Evolutionary conservation across 177 flowering plant genomes (phyloP).

Genomic region (Vitis hybrid): DNA sequence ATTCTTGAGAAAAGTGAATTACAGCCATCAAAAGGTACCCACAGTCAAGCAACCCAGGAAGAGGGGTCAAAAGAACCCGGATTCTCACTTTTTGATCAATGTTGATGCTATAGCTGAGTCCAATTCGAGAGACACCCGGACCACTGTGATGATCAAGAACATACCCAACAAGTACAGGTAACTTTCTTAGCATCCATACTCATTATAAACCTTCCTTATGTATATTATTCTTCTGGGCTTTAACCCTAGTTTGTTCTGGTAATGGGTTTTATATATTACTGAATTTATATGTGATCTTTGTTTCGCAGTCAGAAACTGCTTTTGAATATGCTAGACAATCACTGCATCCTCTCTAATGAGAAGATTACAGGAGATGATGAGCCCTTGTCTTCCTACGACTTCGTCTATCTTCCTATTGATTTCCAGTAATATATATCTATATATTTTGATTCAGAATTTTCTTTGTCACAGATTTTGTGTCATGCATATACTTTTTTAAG

Average conservation of each 20-base stretch:
- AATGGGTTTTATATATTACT: neutral
- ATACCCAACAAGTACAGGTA: constrained; percentile 97
- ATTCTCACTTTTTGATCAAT: constrained; percentile 50
- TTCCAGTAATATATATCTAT: constrained; percentile 51
- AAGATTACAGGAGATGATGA: constrained; percentile 55
- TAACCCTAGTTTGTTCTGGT: neutral
- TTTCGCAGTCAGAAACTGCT: constrained; percentile 76
- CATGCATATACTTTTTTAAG: neutral
- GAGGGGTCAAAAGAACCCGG: constrained; percentile 36
- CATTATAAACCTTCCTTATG: no score
- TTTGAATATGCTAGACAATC: constrained; percentile 90
- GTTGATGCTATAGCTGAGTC: constrained; percentile 47
- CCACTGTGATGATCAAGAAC: constrained; percentile 97
- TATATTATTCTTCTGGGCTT: neutral
- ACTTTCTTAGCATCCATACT: neutral
- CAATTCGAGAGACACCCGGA: constrained; percentile 52
- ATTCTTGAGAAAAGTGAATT: constrained; percentile 6
- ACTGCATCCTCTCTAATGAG: constrained; percentile 87
- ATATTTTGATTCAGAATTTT: no score
- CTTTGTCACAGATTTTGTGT: no score
- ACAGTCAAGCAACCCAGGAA: constrained; percentile 9
- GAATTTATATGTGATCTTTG: neutral
- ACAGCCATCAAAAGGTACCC: neutral
- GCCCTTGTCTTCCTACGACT: constrained; percentile 84
- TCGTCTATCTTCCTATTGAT: constrained; percentile 91